Percentiles rank a stretch among this genome's conserved stretches.
These are phyloP conservation scores for Chaetomium fimeti DNA, from an alignment of 495 filamentous ascomycete species.

Conservation along the genomic window DNA sequence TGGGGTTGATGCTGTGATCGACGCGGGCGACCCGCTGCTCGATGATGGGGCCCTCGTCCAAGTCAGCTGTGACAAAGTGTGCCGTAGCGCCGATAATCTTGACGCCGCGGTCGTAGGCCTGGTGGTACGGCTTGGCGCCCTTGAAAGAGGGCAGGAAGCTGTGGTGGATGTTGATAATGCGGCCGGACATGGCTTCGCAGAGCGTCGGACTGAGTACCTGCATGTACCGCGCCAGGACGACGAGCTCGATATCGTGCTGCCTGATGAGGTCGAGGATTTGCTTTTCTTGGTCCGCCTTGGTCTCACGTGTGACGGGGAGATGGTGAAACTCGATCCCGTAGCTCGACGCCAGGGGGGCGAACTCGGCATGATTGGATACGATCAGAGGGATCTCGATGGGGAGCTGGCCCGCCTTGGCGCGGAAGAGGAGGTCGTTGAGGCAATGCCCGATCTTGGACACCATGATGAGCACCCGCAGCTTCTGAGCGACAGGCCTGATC, in stretches of 20 bases:
- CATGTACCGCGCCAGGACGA: conserved; percentile 80
- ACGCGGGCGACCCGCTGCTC: conserved; percentile 72
- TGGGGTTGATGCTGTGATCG: conserved; percentile 66
- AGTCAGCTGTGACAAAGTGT: conserved; percentile 72
- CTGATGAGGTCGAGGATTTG: conserved; percentile 63
- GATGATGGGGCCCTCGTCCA: conserved; percentile 77
- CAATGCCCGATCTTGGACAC: conserved; percentile 80
- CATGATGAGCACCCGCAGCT: conserved; percentile 73
- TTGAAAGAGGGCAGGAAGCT: conserved; percentile 77
- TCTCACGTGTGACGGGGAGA: conserved; percentile 67
- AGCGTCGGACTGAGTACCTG: conserved; percentile 71
- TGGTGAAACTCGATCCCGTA: conserved; percentile 73
- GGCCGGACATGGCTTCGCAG: conserved; percentile 67
- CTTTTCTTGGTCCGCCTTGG: conserved; percentile 65
- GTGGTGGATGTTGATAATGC: conserved; percentile 83
- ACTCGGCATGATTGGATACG: conserved; percentile 73
- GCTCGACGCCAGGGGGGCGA: conserved; percentile 61
- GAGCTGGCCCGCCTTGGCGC: conserved; percentile 60
- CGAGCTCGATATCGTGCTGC: conserved; percentile 64
- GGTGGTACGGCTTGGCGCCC: conserved; percentile 78
- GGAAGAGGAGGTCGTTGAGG: conserved; percentile 76
- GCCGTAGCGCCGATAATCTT: conserved; percentile 79
- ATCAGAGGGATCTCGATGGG: conserved; percentile 66
- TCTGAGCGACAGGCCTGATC: conserved; percentile 58
- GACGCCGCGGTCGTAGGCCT: conserved; percentile 72